These are phyloP conservation scores for Guadua angustifolia DNA, from an alignment of 176 grass and related monocot species.

Conservation along the genomic window DNA sequence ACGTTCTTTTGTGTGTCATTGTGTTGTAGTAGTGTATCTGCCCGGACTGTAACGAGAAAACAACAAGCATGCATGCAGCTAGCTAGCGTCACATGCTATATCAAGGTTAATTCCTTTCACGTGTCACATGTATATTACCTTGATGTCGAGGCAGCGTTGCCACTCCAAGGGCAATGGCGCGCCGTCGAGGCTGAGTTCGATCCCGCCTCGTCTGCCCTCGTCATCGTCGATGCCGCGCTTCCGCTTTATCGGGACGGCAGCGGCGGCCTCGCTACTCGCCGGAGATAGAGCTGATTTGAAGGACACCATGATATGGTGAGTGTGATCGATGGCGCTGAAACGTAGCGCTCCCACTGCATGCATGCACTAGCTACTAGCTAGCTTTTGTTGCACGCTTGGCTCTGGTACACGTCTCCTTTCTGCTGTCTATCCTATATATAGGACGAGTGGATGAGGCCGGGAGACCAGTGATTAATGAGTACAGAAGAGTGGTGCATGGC, in stretches of 20 bases:
- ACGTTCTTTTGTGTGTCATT: constrained; percentile 79
- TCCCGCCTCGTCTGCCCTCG: constrained; percentile 27
- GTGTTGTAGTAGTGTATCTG: constrained; percentile 93
- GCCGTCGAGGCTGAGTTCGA: constrained; percentile 78
- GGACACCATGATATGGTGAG: constrained; percentile 38
- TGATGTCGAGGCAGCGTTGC: constrained; percentile 95
- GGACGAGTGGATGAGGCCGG: too few relatives aligned
- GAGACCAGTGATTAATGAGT: too few relatives aligned
- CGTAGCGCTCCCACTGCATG: too few relatives aligned
- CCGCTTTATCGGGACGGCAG: constrained; percentile 42
- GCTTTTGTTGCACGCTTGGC: background rate
- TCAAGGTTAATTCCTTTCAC: background rate
- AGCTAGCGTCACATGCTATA: too few relatives aligned
- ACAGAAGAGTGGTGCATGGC: too few relatives aligned
- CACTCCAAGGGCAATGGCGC: constrained; percentile 74
- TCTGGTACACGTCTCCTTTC: too few relatives aligned
- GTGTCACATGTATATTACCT: constrained; percentile 33
- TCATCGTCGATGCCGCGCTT: constrained; percentile 44
- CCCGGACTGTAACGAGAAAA: constrained; percentile 55
- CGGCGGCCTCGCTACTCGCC: constrained; percentile 1
- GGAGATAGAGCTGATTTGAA: constrained; percentile 45
- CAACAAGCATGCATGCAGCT: too few relatives aligned
- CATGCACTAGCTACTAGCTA: constrained; percentile 7
- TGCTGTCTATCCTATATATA: too few relatives aligned
- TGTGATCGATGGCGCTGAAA: too few relatives aligned